Percentiles rank a stretch among this genome's conserved stretches.
Evolutionary conservation across 306 rosid species (phyloP).

Genomic region (Pyrus pyrifolia): DNA sequence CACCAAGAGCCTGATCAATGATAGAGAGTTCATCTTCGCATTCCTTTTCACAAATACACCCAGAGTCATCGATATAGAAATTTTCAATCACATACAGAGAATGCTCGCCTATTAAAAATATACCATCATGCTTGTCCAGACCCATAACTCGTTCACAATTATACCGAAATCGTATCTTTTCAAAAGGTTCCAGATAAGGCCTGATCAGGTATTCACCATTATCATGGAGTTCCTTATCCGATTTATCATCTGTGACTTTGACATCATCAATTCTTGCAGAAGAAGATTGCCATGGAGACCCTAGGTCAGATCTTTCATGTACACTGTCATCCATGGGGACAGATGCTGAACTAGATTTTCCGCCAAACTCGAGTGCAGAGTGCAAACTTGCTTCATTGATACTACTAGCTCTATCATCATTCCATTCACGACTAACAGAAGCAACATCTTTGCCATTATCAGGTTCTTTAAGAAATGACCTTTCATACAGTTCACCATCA

Average conservation of each 20-base stretch:
- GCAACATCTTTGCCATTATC: constrained; percentile 49
- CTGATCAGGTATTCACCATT: constrained; percentile 94
- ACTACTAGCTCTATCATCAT: constrained; percentile 88
- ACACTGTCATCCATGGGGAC: constrained; percentile 65
- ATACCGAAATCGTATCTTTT: constrained; percentile 79
- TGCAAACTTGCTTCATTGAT: constrained; percentile 84
- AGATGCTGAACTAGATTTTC: constrained; percentile 74
- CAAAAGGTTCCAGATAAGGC: constrained; percentile 85
- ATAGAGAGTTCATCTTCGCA: constrained; percentile 83
- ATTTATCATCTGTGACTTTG: constrained; percentile 58
- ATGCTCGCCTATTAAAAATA: constrained; percentile 87
- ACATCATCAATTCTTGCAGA: constrained; percentile 56
- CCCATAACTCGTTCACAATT: constrained; percentile 96
- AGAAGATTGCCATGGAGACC: constrained; percentile 74
- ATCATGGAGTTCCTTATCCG: constrained; percentile 71
- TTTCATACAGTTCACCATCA: constrained; percentile 52
- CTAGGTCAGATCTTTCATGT: constrained; percentile 73
- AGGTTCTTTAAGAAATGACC: constrained; percentile 46
- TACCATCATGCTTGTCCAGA: constrained; percentile 98
- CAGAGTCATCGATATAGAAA: constrained; percentile 76
- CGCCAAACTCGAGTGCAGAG: constrained; percentile 92
- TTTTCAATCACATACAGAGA: constrained; percentile 93
- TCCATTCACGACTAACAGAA: constrained; percentile 67
- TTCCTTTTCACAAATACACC: constrained; percentile 89
- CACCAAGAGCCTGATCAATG: constrained; percentile 98